Conservation (phyloP, 768 basidiomycete species). For the Phlegmacium glaucopus region DNA sequence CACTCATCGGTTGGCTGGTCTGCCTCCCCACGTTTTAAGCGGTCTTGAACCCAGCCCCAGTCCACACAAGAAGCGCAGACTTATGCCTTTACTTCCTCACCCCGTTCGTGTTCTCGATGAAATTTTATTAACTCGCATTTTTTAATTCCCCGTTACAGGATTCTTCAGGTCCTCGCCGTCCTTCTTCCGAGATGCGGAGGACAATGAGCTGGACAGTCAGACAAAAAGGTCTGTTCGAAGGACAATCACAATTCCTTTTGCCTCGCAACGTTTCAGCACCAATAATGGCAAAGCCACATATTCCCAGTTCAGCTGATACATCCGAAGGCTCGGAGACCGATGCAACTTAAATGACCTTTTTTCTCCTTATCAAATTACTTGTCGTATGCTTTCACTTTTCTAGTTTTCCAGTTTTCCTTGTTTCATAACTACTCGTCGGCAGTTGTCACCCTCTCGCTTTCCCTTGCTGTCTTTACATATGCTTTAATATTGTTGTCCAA, state of each 20-base stretch:
- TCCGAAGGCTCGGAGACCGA: conserved; percentile 4
- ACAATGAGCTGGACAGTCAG: conserved; percentile 13
- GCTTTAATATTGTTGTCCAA: background rate
- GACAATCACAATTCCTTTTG: conserved; percentile 10
- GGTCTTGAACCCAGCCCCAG: background rate
- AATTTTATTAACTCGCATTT: background rate
- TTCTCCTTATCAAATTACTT: background rate
- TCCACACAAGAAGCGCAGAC: conserved; percentile 8
- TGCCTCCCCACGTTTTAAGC: conserved; percentile 21
- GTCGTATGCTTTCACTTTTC: background rate
- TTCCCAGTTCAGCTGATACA: background rate
- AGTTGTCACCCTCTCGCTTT: background rate
- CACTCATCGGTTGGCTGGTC: conserved; percentile 36
- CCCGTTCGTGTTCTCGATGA: background rate
- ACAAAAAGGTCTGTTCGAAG: background rate
- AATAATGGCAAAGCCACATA: background rate
- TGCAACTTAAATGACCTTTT: background rate
- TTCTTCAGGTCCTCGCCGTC: conserved; percentile 1
- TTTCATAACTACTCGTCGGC: background rate
- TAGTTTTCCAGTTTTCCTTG: background rate
- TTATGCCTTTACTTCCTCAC: background rate
- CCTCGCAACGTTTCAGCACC: conserved; percentile 2
- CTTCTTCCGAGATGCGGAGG: conserved; percentile 12
- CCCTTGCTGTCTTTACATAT: background rate
- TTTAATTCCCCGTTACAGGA: background rate